Evolutionary conservation across 2,329 filamentous ascomycete species (phyloP), one percentile per base, ranked within the genome.

Genomic region (Diaporthe eres): DNA sequence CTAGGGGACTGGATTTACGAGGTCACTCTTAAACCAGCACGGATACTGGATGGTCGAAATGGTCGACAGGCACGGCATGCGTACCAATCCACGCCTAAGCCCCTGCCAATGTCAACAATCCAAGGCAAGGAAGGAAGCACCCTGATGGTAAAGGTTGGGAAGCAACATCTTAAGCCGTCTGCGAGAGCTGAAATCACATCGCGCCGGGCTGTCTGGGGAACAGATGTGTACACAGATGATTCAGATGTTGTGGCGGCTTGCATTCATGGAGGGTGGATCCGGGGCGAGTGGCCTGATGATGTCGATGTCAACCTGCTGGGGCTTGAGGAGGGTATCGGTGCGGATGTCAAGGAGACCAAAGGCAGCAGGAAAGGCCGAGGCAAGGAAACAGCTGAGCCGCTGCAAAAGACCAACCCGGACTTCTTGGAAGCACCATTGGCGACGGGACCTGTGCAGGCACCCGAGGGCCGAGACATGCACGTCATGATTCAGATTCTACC

Each of bases 181-280:
- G 91, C 94, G 34, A 90, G 96, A 42, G 94, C 97, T 82, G 94
- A 97, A 79, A 96, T 98, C 71, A 97, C 95, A 15, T 86, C 91
- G 10, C 91, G 95, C 47, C 90, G 94, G 28, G 94, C 94, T 10
- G 84, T 99, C 0, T 99, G 96, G 96, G 97, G 97, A 1, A 97
- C 95, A 0, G 96, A 97, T 51, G 90, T 99, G 9, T 98, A 98
- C 82, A 98, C 95, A 0, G 97, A 99, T 80, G 97, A 99, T 84
- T 98, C 95, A 0, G 97, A 99, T 81, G 92, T 97, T 0, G 90
- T 99, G 34, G 96, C 95, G 0, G 96, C 96, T 2, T 96, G 96
- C 76, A 96, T 99, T 61, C 97, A 99, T 83, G 92, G 93, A 2
- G 97, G 97, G 4, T 98, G 95, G 92, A 94, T 99, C 79, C 92